These are phyloP conservation scores for Podospora bellae-mahoneyi DNA, from an alignment of 495 filamentous ascomycete species.

Conservation along the genomic window DNA sequence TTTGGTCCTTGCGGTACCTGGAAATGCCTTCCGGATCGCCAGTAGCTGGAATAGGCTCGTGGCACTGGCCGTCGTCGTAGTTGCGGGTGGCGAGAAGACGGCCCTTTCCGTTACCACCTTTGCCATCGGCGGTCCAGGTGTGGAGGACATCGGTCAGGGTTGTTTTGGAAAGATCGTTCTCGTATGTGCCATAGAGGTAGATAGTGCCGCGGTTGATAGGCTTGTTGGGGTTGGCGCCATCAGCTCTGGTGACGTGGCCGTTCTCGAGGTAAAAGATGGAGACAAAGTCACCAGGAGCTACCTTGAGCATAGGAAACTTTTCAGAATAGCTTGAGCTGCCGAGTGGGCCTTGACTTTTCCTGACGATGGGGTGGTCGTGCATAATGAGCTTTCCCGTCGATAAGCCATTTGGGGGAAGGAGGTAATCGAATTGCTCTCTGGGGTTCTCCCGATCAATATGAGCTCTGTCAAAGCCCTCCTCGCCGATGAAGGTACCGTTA, in stretches of 20 bases:
- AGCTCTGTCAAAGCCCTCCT: constrained; percentile 63
- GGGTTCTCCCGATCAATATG: constrained; percentile 50
- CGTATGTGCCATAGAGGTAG: constrained; percentile 77
- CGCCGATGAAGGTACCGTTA: constrained; percentile 70
- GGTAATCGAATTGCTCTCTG: constrained; percentile 45
- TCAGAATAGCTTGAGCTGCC: constrained; percentile 50
- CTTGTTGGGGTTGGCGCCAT: constrained; percentile 51
- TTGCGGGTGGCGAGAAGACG: constrained; percentile 66
- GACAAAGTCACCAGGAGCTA: constrained; percentile 62
- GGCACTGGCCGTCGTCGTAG: constrained; percentile 83
- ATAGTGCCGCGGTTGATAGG: constrained; percentile 69
- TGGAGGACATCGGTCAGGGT: constrained; percentile 67
- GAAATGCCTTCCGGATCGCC: constrained; percentile 47
- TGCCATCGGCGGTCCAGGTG: constrained; percentile 71
- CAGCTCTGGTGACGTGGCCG: constrained; percentile 73
- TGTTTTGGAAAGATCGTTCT: constrained; percentile 48
- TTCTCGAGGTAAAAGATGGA: constrained; percentile 81
- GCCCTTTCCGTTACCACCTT: constrained; percentile 71
- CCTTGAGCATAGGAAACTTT: constrained; percentile 60
- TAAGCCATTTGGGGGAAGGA: constrained; percentile 50
- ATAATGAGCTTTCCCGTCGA: constrained; percentile 20
- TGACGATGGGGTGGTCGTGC: constrained; percentile 42
- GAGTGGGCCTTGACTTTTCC: constrained; percentile 34
- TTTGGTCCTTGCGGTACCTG: constrained; percentile 44
- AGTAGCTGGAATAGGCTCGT: constrained; percentile 52